These are phyloP conservation scores for Oenanthe sinensis DNA, from an alignment of 129 eudicot genomes.

Conservation along the genomic window DNA sequence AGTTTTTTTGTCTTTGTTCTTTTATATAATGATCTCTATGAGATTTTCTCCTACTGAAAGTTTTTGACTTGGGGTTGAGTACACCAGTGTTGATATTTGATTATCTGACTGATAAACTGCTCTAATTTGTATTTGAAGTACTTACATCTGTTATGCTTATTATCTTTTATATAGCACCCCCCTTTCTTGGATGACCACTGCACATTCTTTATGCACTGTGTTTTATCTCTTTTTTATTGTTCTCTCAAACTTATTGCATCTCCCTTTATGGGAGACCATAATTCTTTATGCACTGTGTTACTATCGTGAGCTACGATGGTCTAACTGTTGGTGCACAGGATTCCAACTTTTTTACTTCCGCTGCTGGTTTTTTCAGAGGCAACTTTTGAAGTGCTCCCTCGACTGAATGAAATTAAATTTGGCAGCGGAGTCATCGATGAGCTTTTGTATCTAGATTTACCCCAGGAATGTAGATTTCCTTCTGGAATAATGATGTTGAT, in stretches of 20 bases:
- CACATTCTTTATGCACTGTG: background rate
- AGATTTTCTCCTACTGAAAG: background rate
- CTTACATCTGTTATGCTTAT: background rate
- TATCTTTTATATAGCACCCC: background rate
- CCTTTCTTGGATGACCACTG: background rate
- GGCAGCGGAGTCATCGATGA: constrained; percentile 91
- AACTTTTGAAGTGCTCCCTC: constrained; percentile 89
- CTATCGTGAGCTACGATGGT: background rate
- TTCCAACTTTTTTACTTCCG: constrained; percentile 1
- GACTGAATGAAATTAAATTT: constrained; percentile 88
- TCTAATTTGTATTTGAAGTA: background rate
- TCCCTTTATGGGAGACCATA: background rate
- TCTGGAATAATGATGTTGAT: constrained; percentile 91
- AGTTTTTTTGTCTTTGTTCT: background rate
- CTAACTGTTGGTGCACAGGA: background rate
- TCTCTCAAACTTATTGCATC: background rate
- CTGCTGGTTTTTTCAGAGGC: constrained; percentile 55
- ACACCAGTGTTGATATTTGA: background rate
- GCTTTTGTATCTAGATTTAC: constrained; percentile 82
- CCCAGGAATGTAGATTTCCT: constrained; percentile 72
- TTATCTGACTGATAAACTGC: background rate
- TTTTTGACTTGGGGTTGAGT: background rate
- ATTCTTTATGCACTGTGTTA: background rate
- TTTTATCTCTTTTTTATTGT: background rate
- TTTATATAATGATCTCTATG: background rate